These are phyloP conservation scores for Trichoderma brevicompactum DNA, from an alignment of 2,329 filamentous ascomycete species.

Conservation along the genomic window DNA sequence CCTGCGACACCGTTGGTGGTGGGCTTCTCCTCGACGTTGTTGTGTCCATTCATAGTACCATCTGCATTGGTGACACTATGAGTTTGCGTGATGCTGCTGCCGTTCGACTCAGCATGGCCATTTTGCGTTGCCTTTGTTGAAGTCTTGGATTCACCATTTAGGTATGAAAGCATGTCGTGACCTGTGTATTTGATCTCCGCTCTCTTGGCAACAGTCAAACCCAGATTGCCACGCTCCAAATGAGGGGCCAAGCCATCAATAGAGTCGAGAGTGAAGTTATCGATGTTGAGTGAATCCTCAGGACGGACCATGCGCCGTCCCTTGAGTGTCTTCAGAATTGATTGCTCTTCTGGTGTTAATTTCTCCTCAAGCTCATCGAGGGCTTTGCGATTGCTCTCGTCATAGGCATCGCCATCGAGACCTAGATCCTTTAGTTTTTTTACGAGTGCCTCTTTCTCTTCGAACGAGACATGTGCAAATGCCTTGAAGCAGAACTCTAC, in stretches of 20 bases:
- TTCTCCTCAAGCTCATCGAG: constrained; percentile 28
- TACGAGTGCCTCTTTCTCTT: constrained; percentile 30
- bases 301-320: constrained; percentile 41
- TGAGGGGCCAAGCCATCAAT: constrained; percentile 34
- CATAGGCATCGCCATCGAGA: background rate
- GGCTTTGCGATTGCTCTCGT: constrained; percentile 11
- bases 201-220: background rate
- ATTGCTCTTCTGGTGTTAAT: constrained; percentile 34
- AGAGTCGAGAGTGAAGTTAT: constrained; percentile 40
- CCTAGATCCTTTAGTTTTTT: constrained; percentile 29
- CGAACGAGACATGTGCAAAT: constrained; percentile 33
- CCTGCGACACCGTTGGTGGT: background rate
- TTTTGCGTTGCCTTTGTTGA: background rate
- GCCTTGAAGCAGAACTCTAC: constrained; percentile 43
- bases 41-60: background rate
- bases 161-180: background rate
- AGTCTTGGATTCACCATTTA: background rate
- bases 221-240: background rate
- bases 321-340: constrained; percentile 38
- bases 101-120: background rate
- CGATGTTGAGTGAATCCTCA: constrained; percentile 39
- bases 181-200: background rate
- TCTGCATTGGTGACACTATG: constrained; percentile 11
- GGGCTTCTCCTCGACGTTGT: background rate
- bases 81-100: too few species aligned